Percentiles rank a stretch among this genome's conserved stretches.
These are phyloP conservation scores for Aureoboletus auriporus DNA, from an alignment of 768 basidiomycete species.

Conservation along the genomic window DNA sequence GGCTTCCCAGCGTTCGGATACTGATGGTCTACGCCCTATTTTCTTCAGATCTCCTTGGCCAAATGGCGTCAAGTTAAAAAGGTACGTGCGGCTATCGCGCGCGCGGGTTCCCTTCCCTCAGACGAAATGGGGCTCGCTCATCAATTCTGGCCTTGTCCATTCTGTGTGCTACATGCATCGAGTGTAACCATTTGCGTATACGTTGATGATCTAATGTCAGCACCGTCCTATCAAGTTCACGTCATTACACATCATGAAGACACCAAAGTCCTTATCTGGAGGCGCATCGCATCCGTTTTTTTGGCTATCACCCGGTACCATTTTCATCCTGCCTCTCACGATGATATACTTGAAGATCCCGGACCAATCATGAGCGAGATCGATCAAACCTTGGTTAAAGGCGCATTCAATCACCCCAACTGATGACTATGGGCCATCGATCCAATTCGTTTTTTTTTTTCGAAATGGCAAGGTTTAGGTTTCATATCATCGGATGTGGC, in stretches of 20 bases:
- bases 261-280: conserved; percentile 14
- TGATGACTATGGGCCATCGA: conserved; percentile 7
- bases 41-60: background rate
- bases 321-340: conserved; percentile 15
- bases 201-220: background rate
- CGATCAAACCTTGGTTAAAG: conserved; percentile 17
- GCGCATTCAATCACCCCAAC: conserved; percentile 2
- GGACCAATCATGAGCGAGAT: conserved; percentile 10
- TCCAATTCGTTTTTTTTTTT: conserved; percentile 3
- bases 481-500: background rate
- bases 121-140: background rate
- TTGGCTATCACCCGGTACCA: conserved; percentile 2
- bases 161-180: background rate
- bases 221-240: background rate
- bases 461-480: conserved; percentile 4
- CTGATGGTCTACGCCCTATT: background rate
- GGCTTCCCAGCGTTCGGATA: conserved; percentile 1
- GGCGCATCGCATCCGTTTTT: conserved; percentile 5
- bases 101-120: background rate
- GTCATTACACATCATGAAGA: background rate
- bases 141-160: background rate
- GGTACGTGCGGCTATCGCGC: conserved; percentile 2
- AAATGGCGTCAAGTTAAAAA: background rate
- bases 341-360: background rate
- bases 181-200: too few species aligned